These are phyloP conservation scores for Fusarium tuaranense DNA, from an alignment of 2,329 filamentous ascomycete species.

Conservation along the genomic window DNA sequence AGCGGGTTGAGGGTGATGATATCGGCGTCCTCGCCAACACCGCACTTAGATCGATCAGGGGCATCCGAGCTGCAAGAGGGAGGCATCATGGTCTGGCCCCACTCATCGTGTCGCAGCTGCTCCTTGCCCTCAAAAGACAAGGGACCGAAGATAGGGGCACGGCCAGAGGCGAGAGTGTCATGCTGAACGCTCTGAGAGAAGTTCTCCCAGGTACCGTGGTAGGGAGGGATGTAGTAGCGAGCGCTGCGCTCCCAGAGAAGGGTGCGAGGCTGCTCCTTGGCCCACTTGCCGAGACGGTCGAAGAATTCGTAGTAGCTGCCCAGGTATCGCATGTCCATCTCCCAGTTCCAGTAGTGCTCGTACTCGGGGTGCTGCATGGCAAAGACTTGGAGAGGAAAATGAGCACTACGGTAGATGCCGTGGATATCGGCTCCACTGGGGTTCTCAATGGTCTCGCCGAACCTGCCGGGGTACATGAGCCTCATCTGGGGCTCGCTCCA, in stretches of 20 bases:
- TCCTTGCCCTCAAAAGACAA: conserved; percentile 62
- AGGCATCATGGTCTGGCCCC: conserved; percentile 65
- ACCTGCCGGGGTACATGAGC: conserved; percentile 77
- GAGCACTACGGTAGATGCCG: conserved; percentile 75
- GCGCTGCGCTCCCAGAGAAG: conserved; percentile 83
- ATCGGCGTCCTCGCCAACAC: conserved; percentile 78
- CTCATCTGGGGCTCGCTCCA: conserved; percentile 91
- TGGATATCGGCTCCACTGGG: conserved; percentile 70
- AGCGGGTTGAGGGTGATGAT: conserved; percentile 83
- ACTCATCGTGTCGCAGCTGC: conserved; percentile 63
- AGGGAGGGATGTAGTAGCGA: conserved; percentile 79
- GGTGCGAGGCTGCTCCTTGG: conserved; percentile 73
- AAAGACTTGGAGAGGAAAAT: conserved; percentile 74
- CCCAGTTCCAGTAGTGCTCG: conserved; percentile 77
- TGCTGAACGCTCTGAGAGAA: conserved; percentile 74
- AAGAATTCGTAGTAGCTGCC: conserved; percentile 81
- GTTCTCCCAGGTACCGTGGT: conserved; percentile 79
- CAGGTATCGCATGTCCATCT: conserved; percentile 75
- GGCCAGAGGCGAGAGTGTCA: conserved; percentile 65
- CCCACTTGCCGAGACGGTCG: conserved; percentile 74
- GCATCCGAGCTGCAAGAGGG: conserved; percentile 65
- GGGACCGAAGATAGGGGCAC: conserved; percentile 77
- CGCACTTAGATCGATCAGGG: conserved; percentile 64
- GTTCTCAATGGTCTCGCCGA: conserved; percentile 75
- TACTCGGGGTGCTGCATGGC: conserved; percentile 73